These are phyloP conservation scores for Neophaeococcomyces mojaviensis DNA, from an alignment of 2,329 filamentous ascomycete species.

Conservation along the genomic window DNA sequence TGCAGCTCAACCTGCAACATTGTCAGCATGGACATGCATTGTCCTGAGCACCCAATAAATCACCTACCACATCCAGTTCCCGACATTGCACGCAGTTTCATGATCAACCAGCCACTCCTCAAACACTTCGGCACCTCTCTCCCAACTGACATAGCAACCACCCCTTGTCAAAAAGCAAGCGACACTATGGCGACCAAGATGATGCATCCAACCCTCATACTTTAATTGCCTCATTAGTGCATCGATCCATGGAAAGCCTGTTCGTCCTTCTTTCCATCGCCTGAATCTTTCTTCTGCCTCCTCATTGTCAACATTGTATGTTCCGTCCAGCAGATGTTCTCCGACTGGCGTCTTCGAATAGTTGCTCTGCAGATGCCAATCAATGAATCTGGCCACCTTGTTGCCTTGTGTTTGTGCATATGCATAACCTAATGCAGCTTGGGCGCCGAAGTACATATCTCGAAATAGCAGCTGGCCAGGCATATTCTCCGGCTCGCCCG, in stretches of 20 bases:
- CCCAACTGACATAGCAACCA: conserved; percentile 72
- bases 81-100: conserved; percentile 64
- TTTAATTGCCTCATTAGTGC: conserved; percentile 69
- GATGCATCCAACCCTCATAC: conserved; percentile 70
- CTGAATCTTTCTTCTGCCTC: conserved; percentile 59
- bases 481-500: conserved; percentile 57
- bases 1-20: conserved; percentile 56
- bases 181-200: conserved; percentile 68
- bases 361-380: conserved; percentile 67
- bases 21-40: conserved; percentile 12
- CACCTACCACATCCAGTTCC: conserved; percentile 60
- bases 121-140: conserved; percentile 70
- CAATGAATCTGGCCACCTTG: conserved; percentile 62
- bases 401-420: conserved; percentile 63
- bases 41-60: conserved; percentile 13
- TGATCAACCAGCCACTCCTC: conserved; percentile 70
- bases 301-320: conserved; percentile 56
- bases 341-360: conserved; percentile 36
- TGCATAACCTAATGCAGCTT: conserved; percentile 57
- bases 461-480: conserved; percentile 68
- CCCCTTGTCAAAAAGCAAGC: conserved; percentile 75
- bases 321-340: conserved; percentile 45
- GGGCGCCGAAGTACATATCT: conserved; percentile 77
- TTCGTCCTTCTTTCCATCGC: conserved; percentile 61
- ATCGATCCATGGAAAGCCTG: conserved; percentile 75